Conservation (phyloP, 2,329 filamentous ascomycete species). For the Bipolaris victoriae region DNA sequence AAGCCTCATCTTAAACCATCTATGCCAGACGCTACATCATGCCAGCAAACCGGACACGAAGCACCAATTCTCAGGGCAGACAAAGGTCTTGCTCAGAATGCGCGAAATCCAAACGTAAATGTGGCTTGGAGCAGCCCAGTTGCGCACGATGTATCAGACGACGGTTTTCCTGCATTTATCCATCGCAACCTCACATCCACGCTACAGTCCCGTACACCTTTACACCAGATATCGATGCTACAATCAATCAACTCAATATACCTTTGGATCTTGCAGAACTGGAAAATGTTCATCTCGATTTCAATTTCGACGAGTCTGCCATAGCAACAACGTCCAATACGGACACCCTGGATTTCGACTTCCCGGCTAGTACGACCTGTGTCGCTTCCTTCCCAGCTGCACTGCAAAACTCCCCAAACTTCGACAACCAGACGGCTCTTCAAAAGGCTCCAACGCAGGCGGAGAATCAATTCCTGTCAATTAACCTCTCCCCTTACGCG, state of each 20-base stretch:
- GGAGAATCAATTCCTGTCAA: slow-evolving; percentile 13
- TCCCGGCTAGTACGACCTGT: slow-evolving; percentile 52
- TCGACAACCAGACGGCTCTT: slow-evolving; percentile 2
- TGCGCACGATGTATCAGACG: slow-evolving; percentile 62
- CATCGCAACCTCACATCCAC: slow-evolving; percentile 15
- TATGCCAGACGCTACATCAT: slow-evolving; percentile 30
- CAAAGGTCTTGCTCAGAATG: slow-evolving; percentile 65
- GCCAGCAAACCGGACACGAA: slow-evolving; percentile 47
- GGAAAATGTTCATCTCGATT: not conserved
- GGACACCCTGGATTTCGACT: slow-evolving; percentile 29
- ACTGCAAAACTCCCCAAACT: slow-evolving; percentile 1
- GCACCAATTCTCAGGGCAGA: slow-evolving; percentile 32
- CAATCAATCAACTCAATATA: not conserved
- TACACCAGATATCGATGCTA: slow-evolving; percentile 20
- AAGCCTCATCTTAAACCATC: slow-evolving; percentile 2
- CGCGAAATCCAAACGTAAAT: slow-evolving; percentile 63
- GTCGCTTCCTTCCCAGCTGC: slow-evolving; percentile 55
- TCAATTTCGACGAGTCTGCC: slow-evolving; percentile 15
- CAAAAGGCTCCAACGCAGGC: not conserved
- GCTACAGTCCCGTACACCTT: not conserved
- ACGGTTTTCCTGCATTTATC: slow-evolving; percentile 57
- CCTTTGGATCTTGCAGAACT: slow-evolving; percentile 30
- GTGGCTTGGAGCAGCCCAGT: slow-evolving; percentile 58
- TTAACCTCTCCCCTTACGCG: slow-evolving; percentile 27
- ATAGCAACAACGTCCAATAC: slow-evolving; percentile 6